Percentiles rank a stretch among this genome's conserved stretches.
These are phyloP conservation scores for Jaenimonas drosophilae DNA, from an alignment of 208 protist genomes.

Conservation along the genomic window DNA sequence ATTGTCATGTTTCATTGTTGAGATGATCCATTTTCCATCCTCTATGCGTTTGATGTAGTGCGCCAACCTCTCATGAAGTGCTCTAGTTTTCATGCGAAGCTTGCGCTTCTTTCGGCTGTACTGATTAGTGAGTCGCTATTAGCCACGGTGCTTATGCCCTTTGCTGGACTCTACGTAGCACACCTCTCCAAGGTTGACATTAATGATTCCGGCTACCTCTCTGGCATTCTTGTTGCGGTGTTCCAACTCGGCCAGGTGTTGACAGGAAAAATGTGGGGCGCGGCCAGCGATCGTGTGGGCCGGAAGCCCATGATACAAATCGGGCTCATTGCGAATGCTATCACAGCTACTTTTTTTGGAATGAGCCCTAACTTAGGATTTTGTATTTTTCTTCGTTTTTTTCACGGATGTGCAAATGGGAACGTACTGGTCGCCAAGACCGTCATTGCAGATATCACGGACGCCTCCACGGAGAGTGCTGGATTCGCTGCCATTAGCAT, in stretches of 20 bases:
- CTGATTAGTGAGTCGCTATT: conserved; percentile 35
- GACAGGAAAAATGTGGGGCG: conserved; percentile 10
- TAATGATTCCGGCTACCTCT: conserved; percentile 1
- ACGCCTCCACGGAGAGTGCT: conserved; percentile 40
- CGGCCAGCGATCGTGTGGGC: conserved; percentile 11
- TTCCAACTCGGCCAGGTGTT: conserved; percentile 15
- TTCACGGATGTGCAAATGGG: conserved; percentile 40
- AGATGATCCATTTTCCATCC: too few species aligned
- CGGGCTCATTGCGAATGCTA: conserved; percentile 6
- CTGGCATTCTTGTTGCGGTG: conserved; percentile 13
- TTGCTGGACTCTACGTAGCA: conserved; percentile 36
- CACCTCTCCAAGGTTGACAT: conserved; percentile 12
- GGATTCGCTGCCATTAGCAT: conserved; percentile 96
- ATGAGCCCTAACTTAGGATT: conserved; percentile 12
- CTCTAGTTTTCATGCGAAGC: too few species aligned
- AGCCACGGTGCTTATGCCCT: conserved; percentile 48
- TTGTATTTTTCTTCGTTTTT: conserved; percentile 13
- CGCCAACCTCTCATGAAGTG: too few species aligned
- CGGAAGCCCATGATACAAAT: conserved; percentile 13
- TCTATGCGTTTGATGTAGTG: too few species aligned
- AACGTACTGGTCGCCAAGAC: conserved; percentile 76
- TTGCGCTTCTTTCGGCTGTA: too few species aligned
- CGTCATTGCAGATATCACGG: conserved; percentile 67
- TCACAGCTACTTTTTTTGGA: conserved; percentile 10
- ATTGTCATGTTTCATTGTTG: too few species aligned